A percentile compares a stretch with the other conserved stretches of the same genome.
phyloP scores from a whole-genome alignment of 345 rosid species.

The Eutrema heterophyllum region DNA sequence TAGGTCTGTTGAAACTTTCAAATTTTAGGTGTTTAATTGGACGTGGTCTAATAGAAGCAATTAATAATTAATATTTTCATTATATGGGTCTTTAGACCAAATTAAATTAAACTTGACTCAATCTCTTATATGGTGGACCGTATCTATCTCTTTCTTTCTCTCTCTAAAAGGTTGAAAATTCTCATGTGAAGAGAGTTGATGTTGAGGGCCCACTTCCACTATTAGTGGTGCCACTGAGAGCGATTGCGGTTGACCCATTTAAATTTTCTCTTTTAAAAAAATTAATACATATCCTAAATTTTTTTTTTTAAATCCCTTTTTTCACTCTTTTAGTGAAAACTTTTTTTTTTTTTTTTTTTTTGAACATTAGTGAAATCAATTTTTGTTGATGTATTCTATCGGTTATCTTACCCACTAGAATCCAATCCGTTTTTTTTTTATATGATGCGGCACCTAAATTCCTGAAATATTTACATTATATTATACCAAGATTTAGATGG shows the following conservation, averaged over 20 bases:
- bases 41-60: conserved; percentile 7
- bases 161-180: conserved; percentile 32
- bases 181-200: conserved; percentile 33
- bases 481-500: background rate
- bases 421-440: background rate
- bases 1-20: conserved; percentile 5
- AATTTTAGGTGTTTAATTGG: background rate
- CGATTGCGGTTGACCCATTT: conserved; percentile 31
- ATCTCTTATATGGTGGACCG: conserved; percentile 27
- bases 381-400: background rate
- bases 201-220: conserved; percentile 22
- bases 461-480: background rate
- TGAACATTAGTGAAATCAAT: background rate
- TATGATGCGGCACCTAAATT: conserved; percentile 12
- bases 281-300: background rate
- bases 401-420: conserved; percentile 22
- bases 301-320: background rate
- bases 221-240: conserved; percentile 17
- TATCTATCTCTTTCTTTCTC: conserved; percentile 23
- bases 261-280: background rate
- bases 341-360: no score
- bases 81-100: conserved; percentile 15
- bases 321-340: conserved; percentile 4
- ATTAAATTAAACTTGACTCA: conserved; percentile 31
- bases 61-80: background rate